Evolutionary conservation across 176 grass and related monocot genomes (phyloP).

Genomic region (bread wheat (Triticum aestivum)): DNA sequence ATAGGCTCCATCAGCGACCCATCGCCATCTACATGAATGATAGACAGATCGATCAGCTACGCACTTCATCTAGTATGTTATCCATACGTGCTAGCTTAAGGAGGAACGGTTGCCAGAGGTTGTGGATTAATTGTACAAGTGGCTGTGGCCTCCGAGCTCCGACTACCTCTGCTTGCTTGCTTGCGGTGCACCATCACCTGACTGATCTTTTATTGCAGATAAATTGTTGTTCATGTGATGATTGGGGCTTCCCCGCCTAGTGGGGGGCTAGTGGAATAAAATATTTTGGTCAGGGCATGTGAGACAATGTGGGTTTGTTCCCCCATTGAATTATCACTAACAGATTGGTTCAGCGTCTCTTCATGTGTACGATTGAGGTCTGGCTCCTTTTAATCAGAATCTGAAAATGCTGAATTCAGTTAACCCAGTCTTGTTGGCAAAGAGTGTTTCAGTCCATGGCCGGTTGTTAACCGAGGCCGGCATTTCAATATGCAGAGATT

Average conservation of each 20-base stretch:
- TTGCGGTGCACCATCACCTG: conserved; percentile 14
- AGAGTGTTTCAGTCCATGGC: background rate
- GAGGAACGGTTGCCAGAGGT: background rate
- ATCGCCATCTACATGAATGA: conserved; percentile 20
- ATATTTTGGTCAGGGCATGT: conserved; percentile 43
- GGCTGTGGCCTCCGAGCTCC: background rate
- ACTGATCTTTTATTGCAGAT: background rate
- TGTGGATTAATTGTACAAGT: background rate
- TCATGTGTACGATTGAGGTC: background rate
- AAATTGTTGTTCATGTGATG: conserved; percentile 24
- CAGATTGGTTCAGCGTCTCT: conserved; percentile 5
- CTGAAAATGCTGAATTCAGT: background rate
- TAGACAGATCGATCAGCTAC: background rate
- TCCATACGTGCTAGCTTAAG: no score
- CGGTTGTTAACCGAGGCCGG: background rate
- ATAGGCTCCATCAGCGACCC: conserved; percentile 29
- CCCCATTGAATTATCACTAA: conserved; percentile 36
- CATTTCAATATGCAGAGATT: background rate
- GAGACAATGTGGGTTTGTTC: conserved; percentile 66
- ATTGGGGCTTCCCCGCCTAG: conserved; percentile 13
- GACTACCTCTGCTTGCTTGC: background rate
- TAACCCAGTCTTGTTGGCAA: background rate
- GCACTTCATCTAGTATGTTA: no score
- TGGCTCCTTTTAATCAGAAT: background rate
- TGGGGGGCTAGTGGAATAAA: conserved; percentile 35